phyloP scores from a whole-genome alignment of 179 eudicot genomes.

The Carnegiea gigantea region DNA sequence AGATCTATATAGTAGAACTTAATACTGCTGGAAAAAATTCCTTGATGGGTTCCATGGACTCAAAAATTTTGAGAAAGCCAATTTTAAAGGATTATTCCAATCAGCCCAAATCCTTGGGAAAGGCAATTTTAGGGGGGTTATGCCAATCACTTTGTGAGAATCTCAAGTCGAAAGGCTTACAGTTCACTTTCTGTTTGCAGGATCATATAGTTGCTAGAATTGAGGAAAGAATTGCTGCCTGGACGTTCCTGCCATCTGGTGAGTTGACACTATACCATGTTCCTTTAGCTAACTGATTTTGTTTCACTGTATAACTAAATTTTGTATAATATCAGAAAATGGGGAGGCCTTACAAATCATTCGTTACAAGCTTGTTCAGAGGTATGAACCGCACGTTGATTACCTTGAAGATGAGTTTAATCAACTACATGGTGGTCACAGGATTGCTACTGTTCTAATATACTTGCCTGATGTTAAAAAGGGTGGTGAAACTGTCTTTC shows the following conservation, averaged over 20 bases:
- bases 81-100: not conserved
- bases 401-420: no score
- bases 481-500: not conserved
- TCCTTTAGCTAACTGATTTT: not conserved
- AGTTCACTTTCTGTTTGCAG: conserved; percentile 27
- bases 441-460: no score
- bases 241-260: conserved; percentile 94
- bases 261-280: conserved; percentile 9
- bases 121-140: not conserved
- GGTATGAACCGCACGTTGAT: no score
- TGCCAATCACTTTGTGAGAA: not conserved
- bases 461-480: not conserved
- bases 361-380: no score
- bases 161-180: not conserved
- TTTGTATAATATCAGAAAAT: no score
- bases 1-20: not conserved
- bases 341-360: no score
- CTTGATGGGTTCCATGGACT: not conserved
- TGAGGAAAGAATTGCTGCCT: conserved; percentile 77
- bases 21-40: not conserved
- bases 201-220: conserved; percentile 67
- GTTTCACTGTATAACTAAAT: no score
- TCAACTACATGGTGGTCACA: no score
- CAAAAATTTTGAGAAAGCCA: no score
- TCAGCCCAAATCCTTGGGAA: not conserved